Percentiles rank a stretch among this genome's conserved stretches.
Evolutionary conservation across 2,329 filamentous ascomycete genomes (phyloP).

Genomic region (Trichophyton rubrum): DNA sequence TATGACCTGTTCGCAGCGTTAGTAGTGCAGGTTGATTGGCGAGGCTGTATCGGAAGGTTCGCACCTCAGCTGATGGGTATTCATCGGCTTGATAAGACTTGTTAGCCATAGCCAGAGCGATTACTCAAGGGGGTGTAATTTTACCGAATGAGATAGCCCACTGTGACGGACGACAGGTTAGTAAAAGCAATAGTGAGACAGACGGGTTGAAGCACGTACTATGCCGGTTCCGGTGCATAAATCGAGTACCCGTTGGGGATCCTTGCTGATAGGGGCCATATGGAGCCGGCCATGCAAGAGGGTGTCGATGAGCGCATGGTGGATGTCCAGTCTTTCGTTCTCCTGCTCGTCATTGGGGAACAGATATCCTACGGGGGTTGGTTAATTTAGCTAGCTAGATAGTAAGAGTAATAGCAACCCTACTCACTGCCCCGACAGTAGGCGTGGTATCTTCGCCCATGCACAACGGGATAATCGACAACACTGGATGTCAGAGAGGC

Average conservation of each 20-base stretch:
- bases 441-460: slow-evolving; percentile 19
- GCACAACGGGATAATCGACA: slow-evolving; percentile 20
- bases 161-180: not conserved
- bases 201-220: not conserved
- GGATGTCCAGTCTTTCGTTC: slow-evolving; percentile 14
- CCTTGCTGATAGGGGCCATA: slow-evolving; percentile 14
- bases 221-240: slow-evolving; percentile 17
- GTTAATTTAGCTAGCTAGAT: not conserved
- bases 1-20: slow-evolving; percentile 12
- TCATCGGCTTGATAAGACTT: slow-evolving; percentile 15
- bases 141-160: slow-evolving; percentile 1
- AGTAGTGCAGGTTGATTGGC: too few species aligned
- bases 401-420: not conserved
- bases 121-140: too few species aligned
- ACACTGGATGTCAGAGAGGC: slow-evolving; percentile 11
- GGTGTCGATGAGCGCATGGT: slow-evolving; percentile 12
- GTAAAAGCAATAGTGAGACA: not conserved
- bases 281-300: slow-evolving; percentile 13
- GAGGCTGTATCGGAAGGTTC: not conserved
- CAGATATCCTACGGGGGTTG: slow-evolving; percentile 6
- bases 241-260: slow-evolving; percentile 14
- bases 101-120: not conserved
- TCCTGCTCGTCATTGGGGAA: slow-evolving; percentile 16
- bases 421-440: slow-evolving; percentile 14
- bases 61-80: slow-evolving; percentile 15